Evolutionary conservation across 305 asterid genomes (phyloP).

Genomic region (Solanum aculeatissimum): DNA sequence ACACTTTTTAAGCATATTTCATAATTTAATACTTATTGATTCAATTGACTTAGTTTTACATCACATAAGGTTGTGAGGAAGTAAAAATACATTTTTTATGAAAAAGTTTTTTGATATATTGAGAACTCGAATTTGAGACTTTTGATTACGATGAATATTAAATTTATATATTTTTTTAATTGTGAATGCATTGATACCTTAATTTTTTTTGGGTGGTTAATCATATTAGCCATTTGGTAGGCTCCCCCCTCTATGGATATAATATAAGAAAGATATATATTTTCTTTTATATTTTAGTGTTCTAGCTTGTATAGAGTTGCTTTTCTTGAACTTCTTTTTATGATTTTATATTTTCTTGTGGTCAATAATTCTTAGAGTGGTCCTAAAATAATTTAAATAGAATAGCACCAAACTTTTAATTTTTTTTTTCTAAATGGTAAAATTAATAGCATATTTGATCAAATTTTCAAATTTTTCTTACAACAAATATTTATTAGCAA

Average conservation of each 20-base stretch:
- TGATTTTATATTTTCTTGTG: background rate
- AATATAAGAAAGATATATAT: background rate
- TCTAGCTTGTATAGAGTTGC: background rate
- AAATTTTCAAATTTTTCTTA: background rate
- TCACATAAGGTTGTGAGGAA: fast-evolving
- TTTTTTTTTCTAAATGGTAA: background rate
- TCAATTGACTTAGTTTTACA: too few relatives aligned
- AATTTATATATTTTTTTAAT: too few relatives aligned
- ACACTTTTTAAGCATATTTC: too few relatives aligned
- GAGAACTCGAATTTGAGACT: background rate
- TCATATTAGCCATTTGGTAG: background rate
- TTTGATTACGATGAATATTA: background rate
- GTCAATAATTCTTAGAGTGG: background rate
- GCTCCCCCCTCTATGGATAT: background rate
- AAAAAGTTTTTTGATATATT: too few relatives aligned
- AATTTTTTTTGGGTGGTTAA: background rate
- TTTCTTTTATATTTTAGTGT: background rate
- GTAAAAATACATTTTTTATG: too few relatives aligned
- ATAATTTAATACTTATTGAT: too few relatives aligned
- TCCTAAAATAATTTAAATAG: background rate
- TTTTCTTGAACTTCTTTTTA: background rate
- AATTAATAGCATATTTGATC: background rate
- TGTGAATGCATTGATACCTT: background rate
- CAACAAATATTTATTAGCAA: background rate
- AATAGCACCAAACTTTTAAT: background rate